Percentiles rank a stretch among this genome's conserved stretches.
Evolutionary conservation across 371 early-diverging fungal genomes (phyloP).

Genomic region (Homolaphlyctis polyrhiza): DNA sequence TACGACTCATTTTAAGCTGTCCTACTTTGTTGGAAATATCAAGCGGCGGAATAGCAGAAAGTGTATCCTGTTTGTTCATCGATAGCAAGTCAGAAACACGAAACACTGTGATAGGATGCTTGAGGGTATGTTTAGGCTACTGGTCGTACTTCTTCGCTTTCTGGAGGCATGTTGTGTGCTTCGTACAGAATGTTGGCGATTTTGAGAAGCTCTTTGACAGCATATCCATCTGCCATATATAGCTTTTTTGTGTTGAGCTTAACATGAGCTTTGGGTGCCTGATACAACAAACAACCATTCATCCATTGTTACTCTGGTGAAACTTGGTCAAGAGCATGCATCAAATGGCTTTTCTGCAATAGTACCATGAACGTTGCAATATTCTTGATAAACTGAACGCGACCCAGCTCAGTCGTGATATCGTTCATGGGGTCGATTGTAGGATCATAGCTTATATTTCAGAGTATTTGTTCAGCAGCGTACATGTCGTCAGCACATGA

Average conservation of each 20-base stretch:
- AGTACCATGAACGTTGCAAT: constrained; percentile 37
- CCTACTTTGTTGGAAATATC: constrained; percentile 32
- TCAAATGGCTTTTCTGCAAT: not conserved
- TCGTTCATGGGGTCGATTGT: constrained; percentile 24
- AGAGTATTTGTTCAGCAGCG: not conserved
- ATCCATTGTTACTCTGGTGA: not conserved
- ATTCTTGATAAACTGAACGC: constrained; percentile 40
- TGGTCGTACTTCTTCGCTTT: constrained; percentile 14
- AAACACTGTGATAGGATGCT: not conserved
- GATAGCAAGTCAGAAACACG: not conserved
- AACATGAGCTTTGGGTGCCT: constrained; percentile 41
- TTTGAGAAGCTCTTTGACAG: constrained; percentile 42
- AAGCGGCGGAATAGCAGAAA: constrained; percentile 16
- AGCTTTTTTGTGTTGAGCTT: constrained; percentile 41
- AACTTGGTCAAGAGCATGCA: not conserved
- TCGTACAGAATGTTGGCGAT: constrained; percentile 31
- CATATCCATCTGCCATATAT: constrained; percentile 46
- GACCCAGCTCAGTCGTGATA: constrained; percentile 34
- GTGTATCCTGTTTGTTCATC: not conserved
- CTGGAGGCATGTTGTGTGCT: constrained; percentile 14
- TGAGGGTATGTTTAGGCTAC: not conserved
- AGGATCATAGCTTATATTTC: constrained; percentile 30
- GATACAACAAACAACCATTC: not conserved
- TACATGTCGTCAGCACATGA: not conserved
- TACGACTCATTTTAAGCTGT: constrained; percentile 31